Evolutionary conservation across 1,284 basidiomycete genomes (phyloP), one percentile per base, ranked within the genome.

Genomic region (Cutaneotrichosporon curvatum): DNA sequence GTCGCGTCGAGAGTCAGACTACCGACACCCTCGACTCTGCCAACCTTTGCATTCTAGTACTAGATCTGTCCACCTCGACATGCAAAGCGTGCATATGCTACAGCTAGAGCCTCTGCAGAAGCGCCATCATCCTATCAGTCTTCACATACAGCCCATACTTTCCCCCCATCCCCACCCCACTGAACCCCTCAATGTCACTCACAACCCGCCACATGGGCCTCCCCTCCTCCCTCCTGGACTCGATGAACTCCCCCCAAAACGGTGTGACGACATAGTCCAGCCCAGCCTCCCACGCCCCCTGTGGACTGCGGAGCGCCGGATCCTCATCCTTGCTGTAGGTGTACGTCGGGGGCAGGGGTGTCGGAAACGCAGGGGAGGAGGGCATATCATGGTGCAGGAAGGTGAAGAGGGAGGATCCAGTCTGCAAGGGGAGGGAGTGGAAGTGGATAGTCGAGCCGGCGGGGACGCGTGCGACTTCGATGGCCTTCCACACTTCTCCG

Each of bases 371-470:
- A 11, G 38, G 42, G 14, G 43, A 48, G 5, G 30, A 18, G 15
- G 51, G 36, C 18, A 83, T 82, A 5, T 78, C 74, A 0, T 80
- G 67, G 51, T 85, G 75, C 12, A 79, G 74, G 50, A 91, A 87
- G 6, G 85, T 81, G 75, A 95, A 95, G 37, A 91, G 79, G 0
- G 87, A 87, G 4, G 88, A 86, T 9, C 94, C 92, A 0, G 87
- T 91, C 73, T 95, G 91, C 9, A 68, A 59, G 12, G 68, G 63
- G 23, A 62, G 59, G 4, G 63, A 60, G 12, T 61, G 64, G 34
- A 68, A 63, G 48, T 70, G 64, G 36, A 73, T 57, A 1, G 55
- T 57, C 5, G 60, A 38, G 20, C 31, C 21, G 15, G 37, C 16
- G 10, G 37, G 43, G 44, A 16, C 37, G 68, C 51, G 37, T 45